These are phyloP conservation scores for Erysimum cheiri DNA, from an alignment of 441 rosid genomes.

Conservation along the genomic window DNA sequence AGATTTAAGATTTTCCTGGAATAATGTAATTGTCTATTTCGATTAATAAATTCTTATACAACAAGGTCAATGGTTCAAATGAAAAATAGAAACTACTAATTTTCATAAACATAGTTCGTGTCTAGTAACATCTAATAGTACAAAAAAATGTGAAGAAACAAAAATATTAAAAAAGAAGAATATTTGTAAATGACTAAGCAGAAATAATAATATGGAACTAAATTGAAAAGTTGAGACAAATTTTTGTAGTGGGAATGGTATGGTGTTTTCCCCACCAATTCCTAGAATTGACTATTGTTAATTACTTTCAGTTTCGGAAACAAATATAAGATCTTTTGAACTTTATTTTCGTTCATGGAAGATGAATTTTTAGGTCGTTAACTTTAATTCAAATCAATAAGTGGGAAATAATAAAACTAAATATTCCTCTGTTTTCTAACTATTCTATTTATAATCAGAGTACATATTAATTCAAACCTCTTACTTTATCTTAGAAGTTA, in stretches of 20 bases:
- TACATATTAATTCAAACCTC: constrained; percentile 12
- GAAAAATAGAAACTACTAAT: background rate
- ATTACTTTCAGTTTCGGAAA: constrained; percentile 4
- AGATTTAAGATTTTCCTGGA: background rate
- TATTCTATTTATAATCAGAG: constrained; percentile 4
- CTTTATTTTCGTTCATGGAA: background rate
- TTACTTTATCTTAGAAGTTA: constrained; percentile 17
- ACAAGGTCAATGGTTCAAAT: background rate
- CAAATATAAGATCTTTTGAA: background rate
- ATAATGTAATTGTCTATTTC: too few species aligned
- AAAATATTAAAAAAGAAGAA: background rate
- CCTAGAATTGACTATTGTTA: constrained; percentile 8
- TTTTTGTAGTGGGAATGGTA: constrained; percentile 26
- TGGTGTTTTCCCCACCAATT: constrained; percentile 37
- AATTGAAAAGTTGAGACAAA: background rate
- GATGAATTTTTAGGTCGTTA: background rate
- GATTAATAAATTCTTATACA: too few species aligned
- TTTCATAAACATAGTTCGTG: constrained; percentile 25
- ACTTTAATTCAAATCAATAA: constrained; percentile 1
- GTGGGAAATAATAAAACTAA: background rate
- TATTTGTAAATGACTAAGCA: constrained; percentile 12
- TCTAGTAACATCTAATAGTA: constrained; percentile 22
- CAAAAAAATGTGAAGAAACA: constrained; percentile 1
- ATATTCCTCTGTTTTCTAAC: background rate
- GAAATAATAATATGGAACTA: constrained; percentile 13